These are phyloP conservation scores for Luffa acutangula DNA, from an alignment of 306 rosid species.

Conservation along the genomic window DNA sequence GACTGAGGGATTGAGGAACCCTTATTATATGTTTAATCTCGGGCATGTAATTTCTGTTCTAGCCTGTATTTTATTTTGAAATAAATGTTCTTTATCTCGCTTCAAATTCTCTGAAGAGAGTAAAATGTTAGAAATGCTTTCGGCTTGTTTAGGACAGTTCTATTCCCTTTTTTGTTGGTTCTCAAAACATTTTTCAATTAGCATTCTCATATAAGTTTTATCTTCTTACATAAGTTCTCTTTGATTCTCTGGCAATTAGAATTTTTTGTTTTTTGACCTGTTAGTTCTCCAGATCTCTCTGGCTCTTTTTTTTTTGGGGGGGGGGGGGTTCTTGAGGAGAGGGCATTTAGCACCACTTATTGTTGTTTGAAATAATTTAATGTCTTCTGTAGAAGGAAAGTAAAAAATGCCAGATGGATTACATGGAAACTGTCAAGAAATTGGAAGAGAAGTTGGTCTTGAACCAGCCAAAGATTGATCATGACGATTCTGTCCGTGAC, in stretches of 20 bases:
- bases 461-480: slow-evolving; percentile 49
- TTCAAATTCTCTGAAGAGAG: background rate
- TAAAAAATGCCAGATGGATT: slow-evolving; percentile 86
- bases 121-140: background rate
- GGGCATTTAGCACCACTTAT: background rate
- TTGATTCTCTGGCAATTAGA: background rate
- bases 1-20: background rate
- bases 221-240: background rate
- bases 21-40: background rate
- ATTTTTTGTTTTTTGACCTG: background rate
- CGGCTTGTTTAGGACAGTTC: background rate
- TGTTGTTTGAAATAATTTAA: slow-evolving; percentile 6
- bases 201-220: background rate
- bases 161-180: background rate
- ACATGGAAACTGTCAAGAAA: slow-evolving; percentile 89
- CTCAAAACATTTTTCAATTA: background rate
- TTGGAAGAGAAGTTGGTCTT: slow-evolving; percentile 89
- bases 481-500: slow-evolving; percentile 27
- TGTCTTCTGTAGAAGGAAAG: slow-evolving; percentile 65
- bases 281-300: background rate
- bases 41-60: background rate
- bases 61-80: background rate
- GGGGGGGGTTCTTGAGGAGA: background rate
- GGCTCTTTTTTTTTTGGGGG: background rate
- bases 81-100: background rate